phyloP scores from a whole-genome alignment of 1,284 basidiomycete species.

The Ceratobasidium sp. region DNA sequence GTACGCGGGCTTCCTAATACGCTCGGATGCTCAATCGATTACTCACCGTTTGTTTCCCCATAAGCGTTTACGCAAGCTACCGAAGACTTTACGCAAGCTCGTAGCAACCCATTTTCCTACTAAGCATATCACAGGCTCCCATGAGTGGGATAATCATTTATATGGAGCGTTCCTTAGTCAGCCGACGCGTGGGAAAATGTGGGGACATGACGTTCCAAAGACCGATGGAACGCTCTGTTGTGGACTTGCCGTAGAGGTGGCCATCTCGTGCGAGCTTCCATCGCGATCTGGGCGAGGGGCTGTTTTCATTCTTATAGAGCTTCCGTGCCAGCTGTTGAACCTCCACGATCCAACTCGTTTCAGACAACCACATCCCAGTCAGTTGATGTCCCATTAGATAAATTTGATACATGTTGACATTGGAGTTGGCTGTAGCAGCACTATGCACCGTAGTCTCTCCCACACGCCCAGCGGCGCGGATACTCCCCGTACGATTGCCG shows the following conservation, averaged over 20 bases:
- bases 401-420: background rate
- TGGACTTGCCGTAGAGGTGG: constrained; percentile 13
- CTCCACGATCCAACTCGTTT: background rate
- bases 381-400: too few species aligned
- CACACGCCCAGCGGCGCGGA: background rate
- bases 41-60: background rate
- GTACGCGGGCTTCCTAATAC: background rate
- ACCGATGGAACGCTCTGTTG: constrained; percentile 16
- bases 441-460: background rate
- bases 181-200: constrained; percentile 26
- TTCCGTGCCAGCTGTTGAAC: background rate
- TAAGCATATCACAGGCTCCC: too few species aligned
- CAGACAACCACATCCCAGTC: background rate
- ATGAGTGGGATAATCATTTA: too few species aligned
- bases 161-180: constrained; percentile 11
- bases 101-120: too few species aligned
- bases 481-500: constrained; percentile 21
- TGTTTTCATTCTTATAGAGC: background rate
- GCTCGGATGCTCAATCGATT: background rate
- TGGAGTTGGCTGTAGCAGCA: background rate
- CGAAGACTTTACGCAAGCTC: background rate
- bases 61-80: too few species aligned
- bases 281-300: constrained; percentile 34
- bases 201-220: constrained; percentile 8
- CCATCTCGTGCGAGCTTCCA: constrained; percentile 33